A percentile compares a stretch with the other conserved stretches of the same genome.
Evolutionary conservation across 768 basidiomycete genomes (phyloP).

Genomic region (Leucocoprinus sp.): DNA sequence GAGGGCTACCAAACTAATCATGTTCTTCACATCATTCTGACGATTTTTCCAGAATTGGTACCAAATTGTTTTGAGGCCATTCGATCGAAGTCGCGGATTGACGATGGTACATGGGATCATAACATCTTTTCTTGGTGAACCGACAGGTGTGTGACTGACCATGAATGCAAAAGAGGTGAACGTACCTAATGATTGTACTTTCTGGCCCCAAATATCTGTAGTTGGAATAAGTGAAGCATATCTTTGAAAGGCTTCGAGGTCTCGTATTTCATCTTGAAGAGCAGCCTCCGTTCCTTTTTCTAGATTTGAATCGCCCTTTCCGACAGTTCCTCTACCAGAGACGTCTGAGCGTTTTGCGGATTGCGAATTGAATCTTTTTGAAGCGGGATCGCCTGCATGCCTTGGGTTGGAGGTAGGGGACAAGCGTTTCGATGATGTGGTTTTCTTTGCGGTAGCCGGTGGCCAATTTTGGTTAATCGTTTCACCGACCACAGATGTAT

Average conservation of each 20-base stretch:
- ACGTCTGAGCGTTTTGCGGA: not conserved
- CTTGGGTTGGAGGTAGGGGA: not conserved
- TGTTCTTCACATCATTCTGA: slow-evolving; percentile 25
- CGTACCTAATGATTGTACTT: slow-evolving; percentile 32
- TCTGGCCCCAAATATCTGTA: slow-evolving; percentile 35
- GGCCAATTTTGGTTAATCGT: not conserved
- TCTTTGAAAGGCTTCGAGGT: slow-evolving; percentile 28
- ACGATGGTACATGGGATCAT: slow-evolving; percentile 23
- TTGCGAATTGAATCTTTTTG: slow-evolving; percentile 2
- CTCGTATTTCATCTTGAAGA: slow-evolving; percentile 23
- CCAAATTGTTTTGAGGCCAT: slow-evolving; percentile 18
- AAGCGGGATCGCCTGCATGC: too few relatives aligned
- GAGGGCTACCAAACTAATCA: slow-evolving; percentile 23
- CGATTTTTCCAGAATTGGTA: slow-evolving; percentile 23
- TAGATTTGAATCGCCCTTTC: not conserved
- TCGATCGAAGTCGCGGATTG: slow-evolving; percentile 9
- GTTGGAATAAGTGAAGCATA: slow-evolving; percentile 28
- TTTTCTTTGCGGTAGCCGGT: slow-evolving; percentile 7
- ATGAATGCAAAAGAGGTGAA: not conserved
- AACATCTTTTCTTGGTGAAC: slow-evolving; percentile 33
- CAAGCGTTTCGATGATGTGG: slow-evolving; percentile 1
- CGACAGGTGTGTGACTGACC: slow-evolving; percentile 6
- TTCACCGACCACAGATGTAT: not conserved
- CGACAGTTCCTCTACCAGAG: not conserved
- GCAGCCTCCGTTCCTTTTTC: not conserved